Evolutionary conservation across 2,329 filamentous ascomycete species (phyloP).

Genomic region (Cladosporium sphaerospermum): DNA sequence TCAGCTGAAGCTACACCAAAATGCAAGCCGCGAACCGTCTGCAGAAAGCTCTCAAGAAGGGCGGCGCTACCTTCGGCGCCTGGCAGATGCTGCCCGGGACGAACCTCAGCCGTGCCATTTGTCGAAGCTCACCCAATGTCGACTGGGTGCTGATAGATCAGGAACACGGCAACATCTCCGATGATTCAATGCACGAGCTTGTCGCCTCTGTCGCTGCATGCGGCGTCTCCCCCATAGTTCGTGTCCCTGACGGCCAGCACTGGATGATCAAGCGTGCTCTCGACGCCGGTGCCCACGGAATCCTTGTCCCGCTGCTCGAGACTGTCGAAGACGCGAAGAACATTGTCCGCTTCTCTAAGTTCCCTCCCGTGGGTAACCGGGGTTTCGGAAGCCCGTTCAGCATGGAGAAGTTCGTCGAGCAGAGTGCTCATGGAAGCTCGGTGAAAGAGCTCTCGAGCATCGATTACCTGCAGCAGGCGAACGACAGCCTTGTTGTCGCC

Average conservation of each 20-base stretch:
- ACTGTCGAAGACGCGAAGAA: conserved; percentile 45
- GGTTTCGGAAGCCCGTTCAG: conserved; percentile 53
- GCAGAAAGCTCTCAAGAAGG: conserved; percentile 45
- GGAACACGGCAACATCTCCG: conserved; percentile 52
- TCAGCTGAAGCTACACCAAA: background rate
- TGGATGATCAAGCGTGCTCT: conserved; percentile 60
- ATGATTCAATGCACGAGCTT: conserved; percentile 50
- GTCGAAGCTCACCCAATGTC: conserved; percentile 49
- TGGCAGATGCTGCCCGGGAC: conserved; percentile 52
- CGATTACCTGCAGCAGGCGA: conserved; percentile 51
- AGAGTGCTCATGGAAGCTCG: conserved; percentile 4
- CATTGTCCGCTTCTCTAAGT: conserved; percentile 49
- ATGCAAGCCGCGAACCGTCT: conserved; percentile 52
- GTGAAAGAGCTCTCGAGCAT: conserved; percentile 23
- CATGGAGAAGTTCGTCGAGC: conserved; percentile 28
- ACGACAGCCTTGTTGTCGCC: conserved; percentile 47
- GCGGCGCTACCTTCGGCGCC: conserved; percentile 47
- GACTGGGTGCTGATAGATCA: conserved; percentile 40
- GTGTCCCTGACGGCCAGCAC: conserved; percentile 50
- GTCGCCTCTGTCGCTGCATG: conserved; percentile 44
- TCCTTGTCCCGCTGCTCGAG: conserved; percentile 43
- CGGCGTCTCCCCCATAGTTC: conserved; percentile 39
- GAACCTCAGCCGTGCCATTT: conserved; percentile 49
- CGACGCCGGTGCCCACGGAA: conserved; percentile 54
- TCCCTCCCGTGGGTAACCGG: conserved; percentile 49